Base-by-base conservation (phyloP, 441 rosid species). In the Adansonia gregorii region DNA sequence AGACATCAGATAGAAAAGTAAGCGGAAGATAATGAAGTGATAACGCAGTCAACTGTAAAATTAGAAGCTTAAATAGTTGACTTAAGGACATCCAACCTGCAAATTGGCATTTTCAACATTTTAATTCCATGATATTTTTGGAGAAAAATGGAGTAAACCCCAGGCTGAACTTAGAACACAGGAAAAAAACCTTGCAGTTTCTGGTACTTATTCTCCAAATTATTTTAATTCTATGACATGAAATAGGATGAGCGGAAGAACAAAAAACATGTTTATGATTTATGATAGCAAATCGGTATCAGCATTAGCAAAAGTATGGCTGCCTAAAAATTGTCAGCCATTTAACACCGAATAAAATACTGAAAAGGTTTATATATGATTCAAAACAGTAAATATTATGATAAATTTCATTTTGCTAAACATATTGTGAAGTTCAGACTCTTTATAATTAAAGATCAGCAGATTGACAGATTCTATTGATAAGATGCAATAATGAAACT, bases 91-190 rank as follows among this genome's bases (percentile, higher is more conserved):
- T 49, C 45, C 49, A 56, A 43, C 35, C 35, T 39, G 35, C 2
- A 55, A 72, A 10, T n/a, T 52, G 61, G 24, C 61, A 27, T 35
- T 72, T 55, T 35, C 75, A 56, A 41, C 66, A 72, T 72, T 55
- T 35, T 72, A 55, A 6, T 72, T 72, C 51, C 52, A 72, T 14
- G 64, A 72, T 35, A 17, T 19, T 35, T 17, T 6, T 35, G 39
- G 52, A 17, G 51, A 35, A 39, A 39, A 20, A 54, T 2, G 8
- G 39, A 39, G 51, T 55, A 35, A 72, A 72, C 11, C 48, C 68
- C 52, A 0, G 5, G 65, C 39, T 11, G 17, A 22, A 72, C 9
- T 22, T 49, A 49, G 45, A 49, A 31, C 39, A 49, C 43, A 11
- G 17, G 14, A 11, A 46, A 56, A 14, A 71, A 55, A 55, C 64